Evolutionary conservation across 495 filamentous ascomycete species (phyloP).

Genomic region (Lentithecium fluviatile): DNA sequence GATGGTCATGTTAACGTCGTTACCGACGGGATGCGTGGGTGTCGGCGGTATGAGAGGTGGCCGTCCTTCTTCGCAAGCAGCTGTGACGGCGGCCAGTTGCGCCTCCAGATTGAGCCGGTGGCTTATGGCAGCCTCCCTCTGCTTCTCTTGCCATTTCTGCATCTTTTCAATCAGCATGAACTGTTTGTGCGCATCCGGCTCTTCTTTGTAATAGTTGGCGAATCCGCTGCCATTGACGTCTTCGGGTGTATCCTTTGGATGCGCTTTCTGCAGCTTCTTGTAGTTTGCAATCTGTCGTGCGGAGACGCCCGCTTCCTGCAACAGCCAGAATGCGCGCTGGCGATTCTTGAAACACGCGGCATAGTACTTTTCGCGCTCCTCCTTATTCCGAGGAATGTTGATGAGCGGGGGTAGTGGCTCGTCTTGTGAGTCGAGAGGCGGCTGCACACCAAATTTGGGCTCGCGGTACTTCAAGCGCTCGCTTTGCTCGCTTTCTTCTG

Average conservation of each 20-base stretch:
- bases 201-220: conserved; percentile 2
- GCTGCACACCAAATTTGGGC: conserved; percentile 11
- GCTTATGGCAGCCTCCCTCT: conserved; percentile 11
- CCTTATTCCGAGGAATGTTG: conserved; percentile 13
- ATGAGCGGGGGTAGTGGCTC: conserved; percentile 6
- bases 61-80: too few relatives aligned
- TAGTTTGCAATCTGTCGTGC: conserved; percentile 24
- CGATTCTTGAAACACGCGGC: conserved; percentile 19
- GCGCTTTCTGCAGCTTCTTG: background rate
- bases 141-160: background rate
- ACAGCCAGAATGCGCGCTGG: conserved; percentile 3
- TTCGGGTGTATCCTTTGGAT: conserved; percentile 16
- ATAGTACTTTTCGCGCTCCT: conserved; percentile 1
- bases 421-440: background rate
- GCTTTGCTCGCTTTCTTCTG: conserved; percentile 14
- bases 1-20: background rate
- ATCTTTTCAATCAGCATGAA: background rate
- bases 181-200: background rate
- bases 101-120: conserved; percentile 4
- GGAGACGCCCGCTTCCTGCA: conserved; percentile 14
- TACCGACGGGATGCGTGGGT: background rate
- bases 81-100: background rate
- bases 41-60: conserved; percentile 17
- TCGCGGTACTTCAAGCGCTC: conserved; percentile 23
- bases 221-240: conserved; percentile 5